A percentile compares a stretch with the other conserved stretches of the same genome.
Conservation (phyloP, 2,329 filamentous ascomycete species). For the Colletotrichum sp. region DNA sequence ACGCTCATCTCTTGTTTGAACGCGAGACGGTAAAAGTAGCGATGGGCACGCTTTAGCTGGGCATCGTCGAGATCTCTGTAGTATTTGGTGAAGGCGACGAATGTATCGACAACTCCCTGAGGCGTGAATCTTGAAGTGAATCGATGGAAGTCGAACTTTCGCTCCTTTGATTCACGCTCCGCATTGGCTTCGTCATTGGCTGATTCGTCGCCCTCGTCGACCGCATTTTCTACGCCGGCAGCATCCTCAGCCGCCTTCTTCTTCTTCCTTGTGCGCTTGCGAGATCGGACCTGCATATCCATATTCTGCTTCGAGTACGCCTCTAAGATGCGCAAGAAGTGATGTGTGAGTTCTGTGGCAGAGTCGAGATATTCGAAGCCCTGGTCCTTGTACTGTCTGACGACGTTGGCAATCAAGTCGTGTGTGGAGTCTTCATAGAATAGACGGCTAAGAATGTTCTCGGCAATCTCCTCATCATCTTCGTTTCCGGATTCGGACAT, state of each 20-base stretch:
- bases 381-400: conserved; percentile 89
- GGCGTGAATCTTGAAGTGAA: conserved; percentile 83
- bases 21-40: conserved; percentile 90
- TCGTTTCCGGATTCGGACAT: conserved; percentile 86
- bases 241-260: conserved; percentile 64
- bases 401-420: conserved; percentile 80
- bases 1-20: conserved; percentile 95
- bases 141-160: conserved; percentile 90
- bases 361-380: conserved; percentile 93
- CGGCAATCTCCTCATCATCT: conserved; percentile 96
- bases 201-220: conserved; percentile 68
- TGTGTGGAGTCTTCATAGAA: conserved; percentile 98
- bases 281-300: conserved; percentile 89
- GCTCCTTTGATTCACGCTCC: conserved; percentile 75
- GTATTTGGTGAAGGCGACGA: conserved; percentile 77
- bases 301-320: conserved; percentile 93
- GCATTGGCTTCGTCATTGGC: conserved; percentile 74
- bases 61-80: conserved; percentile 79
- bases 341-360: conserved; percentile 86
- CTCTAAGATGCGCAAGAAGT: conserved; percentile 91
- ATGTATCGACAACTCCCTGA: conserved; percentile 88
- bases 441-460: conserved; percentile 95
- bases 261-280: conserved; percentile 73
- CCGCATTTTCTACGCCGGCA: conserved; percentile 47
- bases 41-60: conserved; percentile 89